Evolutionary conservation across 192 early-diverging fungal species (phyloP).

Genomic region (Pilobolus umbonatus): DNA sequence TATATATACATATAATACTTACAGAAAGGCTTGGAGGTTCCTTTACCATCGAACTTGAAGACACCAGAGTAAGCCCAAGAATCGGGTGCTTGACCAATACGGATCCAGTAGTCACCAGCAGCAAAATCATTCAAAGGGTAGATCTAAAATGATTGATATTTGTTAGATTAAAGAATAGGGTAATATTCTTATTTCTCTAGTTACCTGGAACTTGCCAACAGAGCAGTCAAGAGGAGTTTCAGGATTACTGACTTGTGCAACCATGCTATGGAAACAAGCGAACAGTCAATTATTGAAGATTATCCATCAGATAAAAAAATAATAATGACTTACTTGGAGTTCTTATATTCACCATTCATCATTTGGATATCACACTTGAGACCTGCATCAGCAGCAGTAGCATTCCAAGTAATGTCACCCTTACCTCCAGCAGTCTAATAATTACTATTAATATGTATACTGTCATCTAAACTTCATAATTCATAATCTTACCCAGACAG

Average conservation of each 20-base stretch:
- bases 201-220: constrained; percentile 20
- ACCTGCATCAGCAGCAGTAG: constrained; percentile 10
- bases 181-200: neutral
- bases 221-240: constrained; percentile 17
- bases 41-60: constrained; percentile 29
- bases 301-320: neutral
- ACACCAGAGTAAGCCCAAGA: constrained; percentile 30
- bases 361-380: constrained; percentile 28
- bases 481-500: constrained; percentile 24
- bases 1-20: constrained; percentile 9
- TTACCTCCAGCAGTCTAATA: constrained; percentile 23
- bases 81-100: constrained; percentile 25
- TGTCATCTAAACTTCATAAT: too few relatives aligned
- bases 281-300: too few relatives aligned
- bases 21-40: constrained; percentile 20
- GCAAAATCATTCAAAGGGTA: constrained; percentile 27
- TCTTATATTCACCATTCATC: constrained; percentile 23
- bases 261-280: too few relatives aligned
- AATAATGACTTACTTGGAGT: constrained; percentile 20
- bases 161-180: neutral
- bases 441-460: too few relatives aligned
- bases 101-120: constrained; percentile 25
- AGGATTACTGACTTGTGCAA: constrained; percentile 24
- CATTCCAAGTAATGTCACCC: constrained; percentile 29
- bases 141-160: neutral